phyloP scores from a whole-genome alignment of 495 filamentous ascomycete species.

The Rostrohypoxylon terebratum region DNA sequence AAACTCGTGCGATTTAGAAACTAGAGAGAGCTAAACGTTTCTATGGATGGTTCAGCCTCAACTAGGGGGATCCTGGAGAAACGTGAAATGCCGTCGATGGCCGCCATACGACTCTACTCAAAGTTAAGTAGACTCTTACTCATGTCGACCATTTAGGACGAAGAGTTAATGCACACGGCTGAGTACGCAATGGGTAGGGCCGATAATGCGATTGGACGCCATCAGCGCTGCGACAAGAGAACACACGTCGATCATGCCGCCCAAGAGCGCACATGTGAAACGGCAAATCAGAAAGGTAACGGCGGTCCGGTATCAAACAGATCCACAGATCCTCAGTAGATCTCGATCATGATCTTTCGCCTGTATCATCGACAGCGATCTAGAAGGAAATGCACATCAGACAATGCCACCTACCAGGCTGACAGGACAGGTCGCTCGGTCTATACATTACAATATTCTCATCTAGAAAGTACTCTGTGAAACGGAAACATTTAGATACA shows the following conservation, averaged over 20 bases:
- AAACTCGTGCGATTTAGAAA: background rate
- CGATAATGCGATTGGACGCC: background rate
- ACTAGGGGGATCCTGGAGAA: background rate
- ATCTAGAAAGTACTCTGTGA: background rate
- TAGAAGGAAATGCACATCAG: background rate
- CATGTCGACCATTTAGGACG: background rate
- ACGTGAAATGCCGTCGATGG: background rate
- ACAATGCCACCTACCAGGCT: background rate
- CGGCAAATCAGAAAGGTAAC: conserved; percentile 29
- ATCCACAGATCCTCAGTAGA: conserved; percentile 38
- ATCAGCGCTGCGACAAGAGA: background rate
- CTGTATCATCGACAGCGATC: conserved; percentile 28
- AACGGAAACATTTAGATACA: background rate
- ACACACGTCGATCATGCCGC: conserved; percentile 16
- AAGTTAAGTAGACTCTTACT: conserved; percentile 2
- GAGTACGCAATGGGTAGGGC: background rate
- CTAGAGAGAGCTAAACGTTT: background rate
- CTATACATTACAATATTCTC: background rate
- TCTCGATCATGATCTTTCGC: conserved; percentile 18
- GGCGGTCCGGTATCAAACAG: conserved; percentile 39
- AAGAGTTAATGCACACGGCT: conserved; percentile 5
- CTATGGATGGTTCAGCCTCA: background rate
- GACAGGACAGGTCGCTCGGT: background rate
- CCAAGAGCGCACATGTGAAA: conserved; percentile 30
- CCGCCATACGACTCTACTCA: background rate